Evolutionary conservation across 345 rosid genomes (phyloP), one percentile per base, ranked within the genome.

Genomic region (Capsella bursapastoris): DNA sequence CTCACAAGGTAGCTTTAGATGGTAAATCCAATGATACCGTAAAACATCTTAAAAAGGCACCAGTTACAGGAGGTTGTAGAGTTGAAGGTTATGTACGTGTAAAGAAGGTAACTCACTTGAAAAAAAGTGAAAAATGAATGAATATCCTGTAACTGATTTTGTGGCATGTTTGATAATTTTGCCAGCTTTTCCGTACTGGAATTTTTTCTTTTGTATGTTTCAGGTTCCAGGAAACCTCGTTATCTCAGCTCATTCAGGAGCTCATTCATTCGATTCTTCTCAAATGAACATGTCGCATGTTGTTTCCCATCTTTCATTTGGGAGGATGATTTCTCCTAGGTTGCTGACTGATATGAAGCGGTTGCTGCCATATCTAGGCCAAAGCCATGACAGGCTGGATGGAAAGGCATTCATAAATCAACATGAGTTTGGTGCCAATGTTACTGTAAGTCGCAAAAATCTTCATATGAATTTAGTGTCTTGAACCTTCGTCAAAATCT

Each of bases 191-290:
- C 12, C 66, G 38, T 45, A 29, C 28, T 59, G 53, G 57, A 29
- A 18, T 45, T 6, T 41, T 14, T 15, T 75, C 31, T 57, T 50
- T 51, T 60, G 25, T 65, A 45, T 58, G 68, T 68, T 71, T 80
- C 87, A 96, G 99, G 99, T 96, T 73, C 98, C 99, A 14, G 99
- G 99, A 51, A 86, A 90, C 82, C 99, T 96, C 15, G 74, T 92
- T 28, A 62, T 96, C 69, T 82, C 98, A 66, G 99, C 99, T 80
- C 87, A 77, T 69, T 96, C 98, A 47, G 88, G 86, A 80, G 64
- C 93, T 74, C 99, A 96, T 86, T 96, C 98, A 14, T 96, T 96
- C 59, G 99, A 92, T 83, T 16, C 96, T 70, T 78, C 93, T 37
- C 85, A 83, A 79, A 89, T 96, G 97, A 96, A 96, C 82, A 79